Base-by-base conservation (phyloP, 2,329 filamentous ascomycete genomes). In the Aspergillus pseudoglaucus region DNA sequence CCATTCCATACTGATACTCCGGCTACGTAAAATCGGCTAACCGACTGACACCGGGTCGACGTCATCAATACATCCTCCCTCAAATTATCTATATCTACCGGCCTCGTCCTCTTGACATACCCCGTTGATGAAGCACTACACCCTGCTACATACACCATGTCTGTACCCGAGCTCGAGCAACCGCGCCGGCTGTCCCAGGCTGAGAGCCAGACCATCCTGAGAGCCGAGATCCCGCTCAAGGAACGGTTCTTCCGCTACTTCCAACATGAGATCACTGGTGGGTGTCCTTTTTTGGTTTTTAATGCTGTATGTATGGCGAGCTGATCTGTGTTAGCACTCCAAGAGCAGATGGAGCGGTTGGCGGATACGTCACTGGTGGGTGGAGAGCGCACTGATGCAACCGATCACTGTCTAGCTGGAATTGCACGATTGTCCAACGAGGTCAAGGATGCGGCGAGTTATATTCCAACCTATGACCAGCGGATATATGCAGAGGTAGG, bases 401-500 rank as follows among this genome's bases (percentile, higher is more conserved):
- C 87, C 42, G 90, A 95, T 57, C 81, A 87, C 59, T 85, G 90
- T 56, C 77, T 95, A 12, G 83, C 86, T 14, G 81, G 82, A 52
- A 93, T 97, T 59, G 84, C 87, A 25, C 81, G 82, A 48, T 77
- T 97, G 14, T 90, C 89, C 1, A 86, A 85, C 54, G 85, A 93
- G 59, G 87, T 96, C 35, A 85, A 88, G 56, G 90, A 96, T 69
- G 87, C 88, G 0, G 82, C 86, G 1, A 83, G 84, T 47, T 89
- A 85, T 56, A 81, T 95, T 14, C 90, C 93, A 2, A 83, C 89
- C 6, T 94, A 96, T 64, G 93, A 97, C 61, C 88, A 93, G 66
- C 82, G 88, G 57, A 85, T 86, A 20, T 97, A 95, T 63, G 81
- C 84, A 39, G 83, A 90, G 72, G 88, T 90, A 69, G 47, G 58